These are phyloP conservation scores for Jamesozyma hellenica DNA, from an alignment of 805 yeast species.

Conservation along the genomic window DNA sequence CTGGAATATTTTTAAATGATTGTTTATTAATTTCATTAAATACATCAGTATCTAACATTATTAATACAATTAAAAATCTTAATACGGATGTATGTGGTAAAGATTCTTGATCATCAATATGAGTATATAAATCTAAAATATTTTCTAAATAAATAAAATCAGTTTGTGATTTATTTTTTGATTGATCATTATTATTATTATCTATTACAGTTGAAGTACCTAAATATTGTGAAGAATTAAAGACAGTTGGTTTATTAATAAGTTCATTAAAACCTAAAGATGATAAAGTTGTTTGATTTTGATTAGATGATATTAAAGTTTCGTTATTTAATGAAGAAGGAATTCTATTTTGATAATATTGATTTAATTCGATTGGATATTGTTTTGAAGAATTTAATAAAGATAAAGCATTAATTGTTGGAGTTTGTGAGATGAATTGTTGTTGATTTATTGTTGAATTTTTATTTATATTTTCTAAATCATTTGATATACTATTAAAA, in stretches of 20 bases:
- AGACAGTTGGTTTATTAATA: background rate
- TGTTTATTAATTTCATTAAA: constrained; percentile 18
- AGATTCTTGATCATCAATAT: constrained; percentile 21
- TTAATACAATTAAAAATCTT: constrained; percentile 18
- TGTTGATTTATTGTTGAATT: background rate
- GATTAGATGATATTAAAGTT: background rate
- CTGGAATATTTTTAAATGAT: constrained; percentile 18
- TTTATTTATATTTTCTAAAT: background rate
- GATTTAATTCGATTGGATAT: constrained; percentile 2
- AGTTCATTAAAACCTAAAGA: background rate
- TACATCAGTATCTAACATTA: constrained; percentile 20
- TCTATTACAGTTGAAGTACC: background rate
- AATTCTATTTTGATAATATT: constrained; percentile 3
- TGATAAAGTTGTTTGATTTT: background rate
- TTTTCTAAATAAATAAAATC: constrained; percentile 10
- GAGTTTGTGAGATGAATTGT: constrained; percentile 1
- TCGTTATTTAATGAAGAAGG: constrained; percentile 1
- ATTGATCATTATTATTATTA: background rate
- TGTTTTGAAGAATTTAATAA: constrained; percentile 3
- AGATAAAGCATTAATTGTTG: constrained; percentile 4
- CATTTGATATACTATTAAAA: background rate
- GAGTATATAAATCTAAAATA: constrained; percentile 18
- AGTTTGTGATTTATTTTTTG: background rate
- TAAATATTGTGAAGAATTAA: background rate
- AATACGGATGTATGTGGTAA: constrained; percentile 21